Conservation (phyloP, 768 basidiomycete species). For the Naganishia vishniacii region DNA sequence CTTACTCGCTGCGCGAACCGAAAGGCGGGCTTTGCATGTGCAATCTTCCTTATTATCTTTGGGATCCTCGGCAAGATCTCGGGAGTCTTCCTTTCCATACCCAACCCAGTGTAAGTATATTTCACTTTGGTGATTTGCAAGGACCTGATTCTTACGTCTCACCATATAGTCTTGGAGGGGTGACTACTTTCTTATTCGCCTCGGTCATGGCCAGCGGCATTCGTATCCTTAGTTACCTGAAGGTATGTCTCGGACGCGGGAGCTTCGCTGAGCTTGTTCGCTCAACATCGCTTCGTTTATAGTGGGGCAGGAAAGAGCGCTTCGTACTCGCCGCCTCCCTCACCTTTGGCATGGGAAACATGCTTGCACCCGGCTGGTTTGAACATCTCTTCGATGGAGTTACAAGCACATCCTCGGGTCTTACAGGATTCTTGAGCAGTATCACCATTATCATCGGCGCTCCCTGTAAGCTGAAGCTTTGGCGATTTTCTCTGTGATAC, state of each 20-base stretch:
- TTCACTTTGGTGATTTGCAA: background rate
- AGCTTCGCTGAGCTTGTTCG: background rate
- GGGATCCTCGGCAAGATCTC: conserved; percentile 76
- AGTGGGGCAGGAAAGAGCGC: conserved; percentile 59
- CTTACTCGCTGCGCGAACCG: conserved; percentile 80
- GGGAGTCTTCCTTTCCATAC: conserved; percentile 78
- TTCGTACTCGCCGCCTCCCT: conserved; percentile 67
- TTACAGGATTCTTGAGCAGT: conserved; percentile 66
- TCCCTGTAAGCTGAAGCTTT: conserved; percentile 59
- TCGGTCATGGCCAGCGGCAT: conserved; percentile 53
- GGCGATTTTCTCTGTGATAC: too few relatives aligned
- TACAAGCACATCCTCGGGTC: conserved; percentile 53
- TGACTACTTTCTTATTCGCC: conserved; percentile 81
- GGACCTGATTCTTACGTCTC: background rate
- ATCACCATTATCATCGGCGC: conserved; percentile 75
- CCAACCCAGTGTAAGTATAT: conserved; percentile 57
- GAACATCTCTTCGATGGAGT: conserved; percentile 67
- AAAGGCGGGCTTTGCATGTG: conserved; percentile 71
- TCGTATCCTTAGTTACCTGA: conserved; percentile 53
- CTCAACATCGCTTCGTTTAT: background rate
- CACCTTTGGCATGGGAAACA: conserved; percentile 65
- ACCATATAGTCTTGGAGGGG: conserved; percentile 59
- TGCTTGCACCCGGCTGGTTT: conserved; percentile 63
- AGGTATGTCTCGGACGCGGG: conserved; percentile 26
- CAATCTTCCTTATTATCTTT: conserved; percentile 70